Base-by-base conservation (phyloP, 2,329 filamentous ascomycete species). In the Sarocladium strictum region DNA sequence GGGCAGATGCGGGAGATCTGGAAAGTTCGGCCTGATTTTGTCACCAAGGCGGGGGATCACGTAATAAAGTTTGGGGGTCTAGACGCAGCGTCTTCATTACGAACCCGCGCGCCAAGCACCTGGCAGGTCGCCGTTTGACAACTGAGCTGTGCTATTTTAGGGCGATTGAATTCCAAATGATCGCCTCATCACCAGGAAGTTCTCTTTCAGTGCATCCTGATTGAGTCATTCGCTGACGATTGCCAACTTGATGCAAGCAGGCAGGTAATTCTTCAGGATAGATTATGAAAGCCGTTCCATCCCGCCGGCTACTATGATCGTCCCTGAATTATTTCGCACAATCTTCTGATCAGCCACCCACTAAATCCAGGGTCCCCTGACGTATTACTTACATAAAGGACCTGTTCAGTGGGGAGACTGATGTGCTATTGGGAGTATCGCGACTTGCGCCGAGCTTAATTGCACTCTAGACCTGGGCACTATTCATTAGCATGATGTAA, bases 1-100 rank as follows among this genome's bases (percentile, higher is more conserved):
- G 21, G 47, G n/a, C 10, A n/a, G 21, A 51, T 23, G 47, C 29
- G 27, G 47, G 29, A 14, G 26, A 33, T 51, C 47, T 51, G 47
- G 47, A 51, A 51, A 51, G 47, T 51, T 51, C 47, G 27, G 47
- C 27, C n/a, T 17, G 29, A 23, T 33, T 35, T 51, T 32, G 47
- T 33, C 26, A 51, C 47, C 26, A 6, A 4, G 4, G n/a, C 14
- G 47, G 27, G 7, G 3, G 47, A 51, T 51, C 47, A 51, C 47
- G 47, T 51, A 51, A 51, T 32, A 33, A n/a, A 10, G 35, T 10
- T 38, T 38, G 9, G n/a, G 35, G 35, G 35, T 38, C 35, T 15
- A n/a, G n/a, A 7, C 7, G n/a, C n/a, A 15, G n/a, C 35, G 6
- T 6, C 29, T 32, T 6, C 35, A 38, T 38, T 38, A 38, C n/a